Conservation (phyloP, 2,329 filamentous ascomycete genomes). For the Talaromyces piceae region DNA sequence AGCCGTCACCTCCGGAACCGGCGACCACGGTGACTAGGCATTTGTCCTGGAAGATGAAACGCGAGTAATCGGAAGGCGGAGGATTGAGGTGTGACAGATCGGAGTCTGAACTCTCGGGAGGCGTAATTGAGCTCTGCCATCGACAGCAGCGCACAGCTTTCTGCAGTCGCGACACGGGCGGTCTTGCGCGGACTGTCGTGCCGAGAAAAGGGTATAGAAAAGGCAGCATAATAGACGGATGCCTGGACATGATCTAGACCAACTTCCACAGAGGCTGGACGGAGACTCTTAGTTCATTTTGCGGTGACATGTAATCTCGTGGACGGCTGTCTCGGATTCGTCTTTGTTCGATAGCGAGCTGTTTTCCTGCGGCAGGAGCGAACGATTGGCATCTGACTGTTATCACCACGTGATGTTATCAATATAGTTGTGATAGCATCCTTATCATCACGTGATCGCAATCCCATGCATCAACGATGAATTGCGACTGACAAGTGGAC, state of each 20-base stretch:
- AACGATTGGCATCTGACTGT: neutral
- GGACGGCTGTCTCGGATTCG: neutral
- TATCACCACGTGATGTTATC: slow-evolving; percentile 1
- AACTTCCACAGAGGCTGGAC: neutral
- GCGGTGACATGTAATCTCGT: neutral
- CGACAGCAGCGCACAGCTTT: slow-evolving; percentile 11
- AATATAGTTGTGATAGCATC: too few species aligned
- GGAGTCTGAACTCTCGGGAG: slow-evolving; percentile 15
- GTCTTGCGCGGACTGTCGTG: slow-evolving; percentile 14
- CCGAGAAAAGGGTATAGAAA: slow-evolving; percentile 28
- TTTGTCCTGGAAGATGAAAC: slow-evolving; percentile 78
- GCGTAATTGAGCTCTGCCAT: slow-evolving; percentile 18
- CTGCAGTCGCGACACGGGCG: slow-evolving; percentile 7
- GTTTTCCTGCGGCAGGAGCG: neutral
- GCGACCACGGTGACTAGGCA: slow-evolving; percentile 70
- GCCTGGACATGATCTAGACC: slow-evolving; percentile 12
- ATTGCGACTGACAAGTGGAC: neutral
- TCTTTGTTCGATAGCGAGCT: neutral
- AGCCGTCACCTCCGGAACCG: slow-evolving; percentile 80
- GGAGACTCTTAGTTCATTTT: neutral
- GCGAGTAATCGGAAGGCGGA: slow-evolving; percentile 71
- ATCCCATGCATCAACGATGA: neutral
- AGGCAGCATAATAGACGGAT: slow-evolving; percentile 19
- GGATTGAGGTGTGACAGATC: slow-evolving; percentile 63
- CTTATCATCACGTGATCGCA: neutral